Conservation (phyloP, 2,329 filamentous ascomycete genomes). For the Stagonosporopsis tanaceti region DNA sequence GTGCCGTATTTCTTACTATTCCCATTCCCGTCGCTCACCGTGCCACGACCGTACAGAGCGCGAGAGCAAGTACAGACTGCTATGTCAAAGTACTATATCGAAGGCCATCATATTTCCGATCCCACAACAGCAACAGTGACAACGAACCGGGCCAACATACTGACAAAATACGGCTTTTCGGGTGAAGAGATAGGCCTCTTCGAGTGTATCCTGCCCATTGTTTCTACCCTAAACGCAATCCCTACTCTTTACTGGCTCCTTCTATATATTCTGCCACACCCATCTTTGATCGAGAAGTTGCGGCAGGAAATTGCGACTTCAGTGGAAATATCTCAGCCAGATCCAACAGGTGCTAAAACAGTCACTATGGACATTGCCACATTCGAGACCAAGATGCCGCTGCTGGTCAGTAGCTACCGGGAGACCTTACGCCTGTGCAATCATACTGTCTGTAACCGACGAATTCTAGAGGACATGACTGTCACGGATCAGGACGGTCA, state of each 20-base stretch:
- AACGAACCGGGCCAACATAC: neutral
- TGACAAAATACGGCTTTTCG: slow-evolving; percentile 1
- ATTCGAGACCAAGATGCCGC: neutral
- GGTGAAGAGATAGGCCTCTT: neutral
- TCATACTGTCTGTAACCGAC: neutral
- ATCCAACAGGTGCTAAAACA: neutral
- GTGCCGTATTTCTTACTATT: neutral
- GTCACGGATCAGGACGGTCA: neutral
- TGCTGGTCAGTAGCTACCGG: neutral
- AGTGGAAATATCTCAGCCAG: neutral
- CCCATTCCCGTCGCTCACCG: neutral
- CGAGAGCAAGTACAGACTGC: neutral
- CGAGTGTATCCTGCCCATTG: slow-evolving; percentile 3
- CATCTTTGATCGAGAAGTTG: neutral
- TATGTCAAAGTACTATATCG: neutral
- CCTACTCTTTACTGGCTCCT: slow-evolving; percentile 2
- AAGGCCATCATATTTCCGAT: neutral
- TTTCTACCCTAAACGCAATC: slow-evolving; percentile 4
- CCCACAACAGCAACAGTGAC: neutral
- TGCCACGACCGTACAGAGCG: neutral
- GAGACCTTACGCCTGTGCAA: neutral
- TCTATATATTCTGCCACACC: neutral
- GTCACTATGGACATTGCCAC: neutral
- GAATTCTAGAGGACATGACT: neutral
- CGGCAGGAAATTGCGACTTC: neutral